Evolutionary conservation across 257 asterid genomes (phyloP), one percentile per base, ranked within the genome.

Genomic region (Solanum bukasovii): DNA sequence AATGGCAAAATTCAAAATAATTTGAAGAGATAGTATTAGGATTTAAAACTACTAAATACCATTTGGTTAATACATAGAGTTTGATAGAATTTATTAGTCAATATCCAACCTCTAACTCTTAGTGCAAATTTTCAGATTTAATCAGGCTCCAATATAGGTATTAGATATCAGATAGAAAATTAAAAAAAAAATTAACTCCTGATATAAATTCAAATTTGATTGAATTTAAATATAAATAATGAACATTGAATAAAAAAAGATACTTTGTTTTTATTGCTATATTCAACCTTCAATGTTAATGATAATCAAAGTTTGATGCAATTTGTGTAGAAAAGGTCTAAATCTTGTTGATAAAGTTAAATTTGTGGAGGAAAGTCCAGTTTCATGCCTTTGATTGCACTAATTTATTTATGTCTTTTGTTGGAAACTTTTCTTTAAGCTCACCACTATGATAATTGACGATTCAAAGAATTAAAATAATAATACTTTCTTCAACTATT

Each of bases 181-280:
- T 2, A 8, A 38, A 9, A 40, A 42, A 46, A 46, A 46, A 46
- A 1, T 46, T 46, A 46, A 13, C 59, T 1, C 20, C 3, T 0
- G 0, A 46, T 46, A 46, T 13, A 0, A 56, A 2, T 18, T 0
- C 4, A 1, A 18, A 56, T 56, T 52, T 56, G 0, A 18, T 56
- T 6, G 0, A 18, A 56, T 18, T 56, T 56, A 6, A 56, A 56
- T 1, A 3, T 56, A 3, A 18, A 6, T 18, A 56, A 0, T 20
- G 9, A 52, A 56, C 1, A 0, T 3, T 1, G 4, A 52, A 52
- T 6, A 18, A 2, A 16, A 16, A 52, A 18, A 52, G 1, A 7
- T 2, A 61, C 6, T 59, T 59, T 21, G 1, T 65, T 65, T 13
- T 70, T 14, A 70, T 70, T 27, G 18, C 0, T 67, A 27, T 68